A percentile compares a stretch with the other conserved stretches of the same genome.
phyloP scores from a whole-genome alignment of 1,284 basidiomycete genomes.

The Cerrena zonata region DNA sequence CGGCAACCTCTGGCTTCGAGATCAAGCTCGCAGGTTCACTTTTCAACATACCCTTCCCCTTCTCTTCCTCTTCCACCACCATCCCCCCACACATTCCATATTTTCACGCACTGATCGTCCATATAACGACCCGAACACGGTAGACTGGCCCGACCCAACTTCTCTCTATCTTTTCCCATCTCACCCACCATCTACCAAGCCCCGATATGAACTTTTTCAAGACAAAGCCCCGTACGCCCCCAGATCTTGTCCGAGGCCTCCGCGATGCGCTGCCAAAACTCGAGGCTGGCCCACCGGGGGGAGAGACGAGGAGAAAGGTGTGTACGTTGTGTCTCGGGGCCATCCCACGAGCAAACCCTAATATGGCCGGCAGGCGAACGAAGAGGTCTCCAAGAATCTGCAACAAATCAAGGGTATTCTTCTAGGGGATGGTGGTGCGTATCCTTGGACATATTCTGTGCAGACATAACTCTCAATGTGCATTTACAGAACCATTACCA shows the following conservation, averaged over 20 bases:
- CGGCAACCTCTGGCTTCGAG: too few species aligned
- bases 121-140: background rate
- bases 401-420: slow-evolving; percentile 85
- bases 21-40: too few species aligned
- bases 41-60: background rate
- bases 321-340: slow-evolving; percentile 17
- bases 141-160: background rate
- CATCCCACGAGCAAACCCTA: background rate
- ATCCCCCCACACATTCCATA: background rate
- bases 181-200: background rate
- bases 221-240: slow-evolving; percentile 78
- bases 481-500: slow-evolving; percentile 67
- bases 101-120: background rate
- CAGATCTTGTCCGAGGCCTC: slow-evolving; percentile 76
- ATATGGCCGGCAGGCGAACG: slow-evolving; percentile 56
- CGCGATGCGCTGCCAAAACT: slow-evolving; percentile 75
- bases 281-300: slow-evolving; percentile 67
- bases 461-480: too few species aligned
- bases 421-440: slow-evolving; percentile 78
- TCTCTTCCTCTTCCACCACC: background rate
- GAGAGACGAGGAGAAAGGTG: slow-evolving; percentile 77
- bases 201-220: slow-evolving; percentile 88
- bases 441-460: too few species aligned
- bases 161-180: background rate
- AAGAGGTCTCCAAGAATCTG: slow-evolving; percentile 84